Percentiles rank a stretch among this genome's conserved stretches.
These are phyloP conservation scores for Drechslera avenae DNA, from an alignment of 2,329 filamentous ascomycete species.

Conservation along the genomic window DNA sequence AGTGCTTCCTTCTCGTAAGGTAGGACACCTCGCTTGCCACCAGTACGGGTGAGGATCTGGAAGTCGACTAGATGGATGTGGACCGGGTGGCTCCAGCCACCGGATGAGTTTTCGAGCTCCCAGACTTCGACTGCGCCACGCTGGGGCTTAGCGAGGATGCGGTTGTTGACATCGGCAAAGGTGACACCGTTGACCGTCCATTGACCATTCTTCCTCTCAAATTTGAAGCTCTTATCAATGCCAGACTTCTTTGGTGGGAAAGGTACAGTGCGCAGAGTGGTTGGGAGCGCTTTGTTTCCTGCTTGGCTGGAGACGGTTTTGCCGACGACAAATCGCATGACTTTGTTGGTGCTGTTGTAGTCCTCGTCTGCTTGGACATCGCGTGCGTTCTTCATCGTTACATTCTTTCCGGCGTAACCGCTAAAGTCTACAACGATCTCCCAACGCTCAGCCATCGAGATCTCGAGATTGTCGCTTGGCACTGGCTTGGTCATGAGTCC, in stretches of 20 bases:
- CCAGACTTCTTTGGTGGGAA: slow-evolving; percentile 40
- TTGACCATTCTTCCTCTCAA: slow-evolving; percentile 32
- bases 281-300: slow-evolving; percentile 38
- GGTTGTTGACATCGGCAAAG: slow-evolving; percentile 44
- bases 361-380: slow-evolving; percentile 57
- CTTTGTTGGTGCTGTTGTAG: slow-evolving; percentile 55
- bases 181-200: slow-evolving; percentile 50
- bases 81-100: slow-evolving; percentile 59
- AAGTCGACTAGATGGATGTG: slow-evolving; percentile 67
- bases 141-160: slow-evolving; percentile 44
- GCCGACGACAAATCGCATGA: slow-evolving; percentile 55
- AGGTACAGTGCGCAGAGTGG: slow-evolving; percentile 36
- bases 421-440: slow-evolving; percentile 65
- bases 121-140: slow-evolving; percentile 47
- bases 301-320: slow-evolving; percentile 25
- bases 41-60: slow-evolving; percentile 57
- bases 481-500: slow-evolving; percentile 52
- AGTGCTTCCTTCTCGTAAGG: slow-evolving; percentile 61
- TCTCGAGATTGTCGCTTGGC: slow-evolving; percentile 50
- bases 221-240: slow-evolving; percentile 43
- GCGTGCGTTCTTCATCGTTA: slow-evolving; percentile 55
- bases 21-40: slow-evolving; percentile 51
- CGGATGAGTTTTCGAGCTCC: slow-evolving; percentile 54
- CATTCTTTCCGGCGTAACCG: slow-evolving; percentile 56
- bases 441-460: slow-evolving; percentile 64